Percentiles rank a stretch among this genome's conserved stretches.
Conservation (phyloP, 2,329 filamentous ascomycete genomes). For the Elsinoe batatas region DNA sequence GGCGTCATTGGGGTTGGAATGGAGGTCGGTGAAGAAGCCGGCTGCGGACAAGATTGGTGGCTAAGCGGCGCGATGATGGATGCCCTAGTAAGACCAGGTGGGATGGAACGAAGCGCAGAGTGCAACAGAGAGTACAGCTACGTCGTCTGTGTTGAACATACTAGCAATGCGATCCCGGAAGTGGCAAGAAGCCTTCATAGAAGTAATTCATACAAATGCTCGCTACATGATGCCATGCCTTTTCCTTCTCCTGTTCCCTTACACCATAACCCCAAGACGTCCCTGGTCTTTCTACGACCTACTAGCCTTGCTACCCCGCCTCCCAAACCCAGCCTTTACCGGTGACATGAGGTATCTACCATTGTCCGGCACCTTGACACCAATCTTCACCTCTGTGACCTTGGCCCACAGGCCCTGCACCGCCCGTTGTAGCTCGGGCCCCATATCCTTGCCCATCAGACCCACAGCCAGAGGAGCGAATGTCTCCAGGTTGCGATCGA, state of each 20-base stretch:
- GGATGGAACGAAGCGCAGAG: too few relatives aligned
- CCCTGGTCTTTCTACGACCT: slow-evolving; percentile 5
- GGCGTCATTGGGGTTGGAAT: slow-evolving; percentile 46
- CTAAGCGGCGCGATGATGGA: too few relatives aligned
- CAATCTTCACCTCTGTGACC: slow-evolving; percentile 65
- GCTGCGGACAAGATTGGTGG: too few relatives aligned
- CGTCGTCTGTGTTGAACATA: too few relatives aligned
- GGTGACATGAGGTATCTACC: slow-evolving; percentile 12
- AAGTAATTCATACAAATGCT: slow-evolving; percentile 8
- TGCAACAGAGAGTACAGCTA: too few relatives aligned
- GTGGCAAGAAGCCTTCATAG: too few relatives aligned
- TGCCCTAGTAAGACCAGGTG: too few relatives aligned
- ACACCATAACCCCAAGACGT: slow-evolving; percentile 1
- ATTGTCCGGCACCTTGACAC: slow-evolving; percentile 19
- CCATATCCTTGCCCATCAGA: slow-evolving; percentile 71
- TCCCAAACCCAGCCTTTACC: slow-evolving; percentile 4
- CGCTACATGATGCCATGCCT: slow-evolving; percentile 2
- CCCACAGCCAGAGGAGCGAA: slow-evolving; percentile 86
- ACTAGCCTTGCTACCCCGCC: slow-evolving; percentile 2
- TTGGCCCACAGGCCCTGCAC: slow-evolving; percentile 68
- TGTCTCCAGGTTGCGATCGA: slow-evolving; percentile 64
- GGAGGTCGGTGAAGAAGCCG: slow-evolving; percentile 42
- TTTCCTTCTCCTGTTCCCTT: not conserved
- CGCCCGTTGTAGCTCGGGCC: slow-evolving; percentile 64
- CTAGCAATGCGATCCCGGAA: too few relatives aligned